phyloP scores from a whole-genome alignment of 768 basidiomycete species.

The Paxillus ammoniavirescens region DNA sequence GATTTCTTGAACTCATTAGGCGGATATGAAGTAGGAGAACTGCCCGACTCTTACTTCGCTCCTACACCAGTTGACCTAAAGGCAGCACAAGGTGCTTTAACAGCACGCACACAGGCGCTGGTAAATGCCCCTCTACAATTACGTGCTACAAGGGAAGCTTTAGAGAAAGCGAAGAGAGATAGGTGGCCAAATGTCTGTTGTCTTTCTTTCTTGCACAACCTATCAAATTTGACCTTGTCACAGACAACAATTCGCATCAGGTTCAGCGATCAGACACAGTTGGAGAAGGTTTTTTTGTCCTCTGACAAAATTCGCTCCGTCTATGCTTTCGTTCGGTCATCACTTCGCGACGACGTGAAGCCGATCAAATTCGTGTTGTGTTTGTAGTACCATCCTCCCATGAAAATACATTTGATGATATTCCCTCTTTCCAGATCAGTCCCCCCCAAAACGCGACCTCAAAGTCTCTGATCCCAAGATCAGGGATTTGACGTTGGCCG shows the following conservation, averaged over 20 bases:
- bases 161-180: conserved; percentile 55
- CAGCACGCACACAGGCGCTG: conserved; percentile 60
- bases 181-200: conserved; percentile 68
- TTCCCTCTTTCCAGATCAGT: conserved; percentile 54
- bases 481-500: conserved; percentile 61
- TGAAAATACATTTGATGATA: background rate
- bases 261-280: conserved; percentile 77
- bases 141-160: conserved; percentile 60
- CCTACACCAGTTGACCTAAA: conserved; percentile 71
- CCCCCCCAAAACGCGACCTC: conserved; percentile 79
- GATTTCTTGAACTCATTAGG: conserved; percentile 3
- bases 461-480: conserved; percentile 77
- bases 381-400: conserved; percentile 37
- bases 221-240: conserved; percentile 11
- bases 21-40: conserved; percentile 35
- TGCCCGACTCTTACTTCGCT: conserved; percentile 74
- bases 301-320: conserved; percentile 76
- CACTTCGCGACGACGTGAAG: conserved; percentile 72
- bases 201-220: background rate
- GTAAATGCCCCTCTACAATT: conserved; percentile 70
- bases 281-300: conserved; percentile 79
- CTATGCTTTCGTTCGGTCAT: conserved; percentile 79
- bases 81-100: conserved; percentile 60
- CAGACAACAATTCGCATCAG: conserved; percentile 81
- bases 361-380: conserved; percentile 83